Base-by-base conservation (phyloP, 2,329 filamentous ascomycete species). In the Bipolaris victoriae region DNA sequence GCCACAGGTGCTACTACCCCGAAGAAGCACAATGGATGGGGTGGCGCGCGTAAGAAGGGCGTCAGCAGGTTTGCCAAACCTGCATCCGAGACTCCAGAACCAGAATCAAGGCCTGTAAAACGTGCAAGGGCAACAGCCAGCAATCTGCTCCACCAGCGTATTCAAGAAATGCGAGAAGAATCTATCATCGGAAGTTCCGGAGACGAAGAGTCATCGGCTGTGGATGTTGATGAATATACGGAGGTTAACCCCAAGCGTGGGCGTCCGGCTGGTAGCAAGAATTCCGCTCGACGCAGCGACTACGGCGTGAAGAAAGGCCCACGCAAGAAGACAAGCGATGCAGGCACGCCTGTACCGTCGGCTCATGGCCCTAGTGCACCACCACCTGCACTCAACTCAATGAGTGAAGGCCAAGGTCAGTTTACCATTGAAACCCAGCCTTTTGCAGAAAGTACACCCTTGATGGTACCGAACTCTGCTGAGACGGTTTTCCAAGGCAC, bases 281-380 rank as follows among this genome's bases (percentile, higher is more conserved):
- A 82, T 44, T 65, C 76, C 26, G 75, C 76, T 24, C 73, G 78
- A 55, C 72, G 81, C 18, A 79, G 77, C 49, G 81, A 82, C 58
- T 80, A 77, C 31, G 80, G 80, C 2, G 75, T 82, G 54, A 81
- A 81, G 59, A 83, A 82, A 57, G 80, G 80, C 2, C 80, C 80
- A 5, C 70, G 80, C 9, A 77, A 75, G 61, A 74, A 74, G 61
- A 56, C 59, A n/a, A 62, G 57, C 22, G 71, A 73, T 36, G 58
- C 64, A 10, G 58, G 55, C 22, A 60, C 63, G 10, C 62, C 66
- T 15, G 57, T 58, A 24, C 67, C 66, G 16, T 65, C 65, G 39
- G 60, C 65, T 20, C 65, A 67, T 56, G 61, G 63, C 15, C 55
- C 64, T 9, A 71, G 70, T 39, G 56, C 61, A 51, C 67, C 68